Conservation (phyloP, 768 basidiomycete genomes). For the Sutorius australiensis region DNA sequence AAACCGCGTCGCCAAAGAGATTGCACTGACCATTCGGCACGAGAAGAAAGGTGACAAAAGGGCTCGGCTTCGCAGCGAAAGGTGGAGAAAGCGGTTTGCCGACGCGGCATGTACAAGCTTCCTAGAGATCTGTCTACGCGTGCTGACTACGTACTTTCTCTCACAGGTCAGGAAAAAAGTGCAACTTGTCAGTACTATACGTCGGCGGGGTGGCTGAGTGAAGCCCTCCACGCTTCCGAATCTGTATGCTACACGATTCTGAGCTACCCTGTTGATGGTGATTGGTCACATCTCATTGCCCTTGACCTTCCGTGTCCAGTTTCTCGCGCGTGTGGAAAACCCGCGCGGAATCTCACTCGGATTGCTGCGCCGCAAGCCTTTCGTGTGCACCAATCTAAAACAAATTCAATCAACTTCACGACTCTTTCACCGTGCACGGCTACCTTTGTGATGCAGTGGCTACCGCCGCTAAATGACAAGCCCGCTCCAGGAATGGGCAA, state of each 20-base stretch:
- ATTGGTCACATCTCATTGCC: neutral
- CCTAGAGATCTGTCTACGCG: slow-evolving; percentile 8
- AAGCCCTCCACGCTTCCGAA: neutral
- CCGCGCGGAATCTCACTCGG: slow-evolving; percentile 5
- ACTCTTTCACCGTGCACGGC: slow-evolving; percentile 13
- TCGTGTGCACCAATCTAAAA: slow-evolving; percentile 5
- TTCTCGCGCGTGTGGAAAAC: slow-evolving; percentile 1
- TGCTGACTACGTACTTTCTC: slow-evolving; percentile 13
- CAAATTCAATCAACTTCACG: slow-evolving; percentile 4
- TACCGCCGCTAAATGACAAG: slow-evolving; percentile 1
- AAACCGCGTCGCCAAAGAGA: slow-evolving; percentile 54
- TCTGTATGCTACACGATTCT: slow-evolving; percentile 8
- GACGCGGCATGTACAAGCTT: slow-evolving; percentile 53
- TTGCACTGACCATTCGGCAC: slow-evolving; percentile 55
- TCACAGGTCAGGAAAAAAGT: slow-evolving; percentile 81
- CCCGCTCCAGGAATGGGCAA: slow-evolving; percentile 1
- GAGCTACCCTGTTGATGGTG: slow-evolving; percentile 4
- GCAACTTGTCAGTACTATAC: slow-evolving; percentile 73
- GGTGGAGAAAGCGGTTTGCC: slow-evolving; percentile 78
- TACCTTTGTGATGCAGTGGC: slow-evolving; percentile 8
- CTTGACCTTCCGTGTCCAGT: slow-evolving; percentile 1
- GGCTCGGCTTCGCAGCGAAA: slow-evolving; percentile 65
- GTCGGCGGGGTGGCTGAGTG: slow-evolving; percentile 61
- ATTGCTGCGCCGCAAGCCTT: slow-evolving; percentile 10
- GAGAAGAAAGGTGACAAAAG: slow-evolving; percentile 83